Evolutionary conservation across 1,284 basidiomycete genomes (phyloP).

Genomic region (Apiotrichum sp.): DNA sequence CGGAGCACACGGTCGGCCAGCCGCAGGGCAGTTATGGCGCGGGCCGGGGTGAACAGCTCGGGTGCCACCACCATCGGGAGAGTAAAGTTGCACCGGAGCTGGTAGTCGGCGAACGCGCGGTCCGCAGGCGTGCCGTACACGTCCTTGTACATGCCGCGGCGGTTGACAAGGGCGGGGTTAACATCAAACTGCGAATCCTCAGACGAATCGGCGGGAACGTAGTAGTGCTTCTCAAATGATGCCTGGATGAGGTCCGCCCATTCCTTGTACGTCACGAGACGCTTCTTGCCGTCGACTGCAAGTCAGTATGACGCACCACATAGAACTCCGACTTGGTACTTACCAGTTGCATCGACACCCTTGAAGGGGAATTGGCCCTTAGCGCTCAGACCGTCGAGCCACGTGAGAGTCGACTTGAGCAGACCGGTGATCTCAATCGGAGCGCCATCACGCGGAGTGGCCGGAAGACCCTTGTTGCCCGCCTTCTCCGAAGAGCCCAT

Average conservation of each 20-base stretch:
- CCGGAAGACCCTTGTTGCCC: slow-evolving; percentile 88
- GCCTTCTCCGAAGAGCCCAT: slow-evolving; percentile 88
- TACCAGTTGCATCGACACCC: slow-evolving; percentile 74
- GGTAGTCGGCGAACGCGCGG: slow-evolving; percentile 94
- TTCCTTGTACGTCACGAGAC: slow-evolving; percentile 76
- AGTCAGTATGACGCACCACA: no score
- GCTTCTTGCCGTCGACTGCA: slow-evolving; percentile 65
- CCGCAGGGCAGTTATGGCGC: slow-evolving; percentile 70
- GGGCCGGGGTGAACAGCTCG: slow-evolving; percentile 77
- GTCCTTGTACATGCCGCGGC: slow-evolving; percentile 97
- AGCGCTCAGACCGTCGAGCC: slow-evolving; percentile 66
- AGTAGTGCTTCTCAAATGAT: slow-evolving; percentile 86
- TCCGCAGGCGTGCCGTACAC: slow-evolving; percentile 81
- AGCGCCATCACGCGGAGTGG: slow-evolving; percentile 90
- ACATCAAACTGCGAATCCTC: slow-evolving; percentile 70
- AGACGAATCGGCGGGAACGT: slow-evolving; percentile 70
- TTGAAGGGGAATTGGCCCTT: slow-evolving; percentile 78
- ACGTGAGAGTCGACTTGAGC: slow-evolving; percentile 83
- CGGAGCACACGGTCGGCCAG: slow-evolving; percentile 70
- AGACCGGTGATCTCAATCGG: slow-evolving; percentile 93
- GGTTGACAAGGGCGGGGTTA: slow-evolving; percentile 68
- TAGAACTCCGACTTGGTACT: slow-evolving; percentile 38
- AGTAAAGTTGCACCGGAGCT: slow-evolving; percentile 84
- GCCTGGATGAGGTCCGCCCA: slow-evolving; percentile 80
- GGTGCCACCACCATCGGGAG: slow-evolving; percentile 97